Base-by-base conservation (phyloP, 2,329 filamentous ascomycete genomes). In the Colletotrichum echinochloae region DNA sequence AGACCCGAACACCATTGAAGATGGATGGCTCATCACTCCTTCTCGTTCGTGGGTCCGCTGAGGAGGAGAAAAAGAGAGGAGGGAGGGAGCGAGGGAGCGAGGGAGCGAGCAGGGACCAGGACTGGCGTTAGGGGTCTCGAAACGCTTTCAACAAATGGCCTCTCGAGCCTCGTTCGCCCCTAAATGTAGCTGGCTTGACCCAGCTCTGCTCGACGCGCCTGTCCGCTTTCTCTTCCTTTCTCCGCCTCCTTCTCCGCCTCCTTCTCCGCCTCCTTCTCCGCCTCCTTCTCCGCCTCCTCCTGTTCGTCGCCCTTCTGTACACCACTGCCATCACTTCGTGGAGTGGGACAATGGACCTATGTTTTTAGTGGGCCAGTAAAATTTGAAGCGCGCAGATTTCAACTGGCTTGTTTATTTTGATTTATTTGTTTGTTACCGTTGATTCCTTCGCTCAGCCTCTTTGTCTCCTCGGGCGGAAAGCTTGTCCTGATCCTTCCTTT, bases 281-380 rank as follows among this genome's bases (percentile, higher is more conserved):
- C 49, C n/a, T 62, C 35, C 49, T 30, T 2, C 18, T 20, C 16
- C 20, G 20, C 20, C 41, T 18, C 11, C 20, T 33, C 46, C 44
- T 33, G 16, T 9, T 46, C 20, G n/a, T 46, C 37, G n/a, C 52
- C 26, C 37, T 30, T 46, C 44, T 39, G 44, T 57, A 60, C 46
- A 28, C 33, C 18, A 49, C 61, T n/a, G 35, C 56, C 51, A 30
- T 20, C 49, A 55, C 37, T 35, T 28, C 54, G 35, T 65, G 39
- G 37, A n/a, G 60, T 55, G 57, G 55, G 63, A 66, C 48, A 70
- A 51, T 44, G 23, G 49, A 26, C 41, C 28, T 35, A 44, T 39
- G 55, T 44, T 60, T 68, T 66, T 44, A 55, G 66, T 70, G 63
- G 66, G 41, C 56, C 66, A 16, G 51, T 66, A 66, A 70, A 70